A percentile compares a stretch with the other conserved stretches of the same genome.
Conservation (phyloP, 208 protist genomes). For the Leishmania mexicana region DNA sequence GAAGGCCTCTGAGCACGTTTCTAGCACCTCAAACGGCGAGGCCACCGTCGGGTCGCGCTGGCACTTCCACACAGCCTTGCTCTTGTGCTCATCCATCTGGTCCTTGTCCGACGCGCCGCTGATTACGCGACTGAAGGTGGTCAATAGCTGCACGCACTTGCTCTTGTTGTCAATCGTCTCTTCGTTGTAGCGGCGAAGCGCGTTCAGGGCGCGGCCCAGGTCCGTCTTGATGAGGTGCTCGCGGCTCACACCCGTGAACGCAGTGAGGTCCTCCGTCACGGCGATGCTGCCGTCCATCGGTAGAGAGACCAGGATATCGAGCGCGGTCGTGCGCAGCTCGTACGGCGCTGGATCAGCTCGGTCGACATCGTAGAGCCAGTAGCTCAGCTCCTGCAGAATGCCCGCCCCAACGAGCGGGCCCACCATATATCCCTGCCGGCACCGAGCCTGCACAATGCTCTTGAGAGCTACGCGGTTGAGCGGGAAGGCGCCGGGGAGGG, state of each 20-base stretch:
- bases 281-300: constrained; percentile 50
- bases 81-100: constrained; percentile 26
- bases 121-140: constrained; percentile 63
- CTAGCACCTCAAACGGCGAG: constrained; percentile 70
- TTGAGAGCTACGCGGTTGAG: constrained; percentile 60
- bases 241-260: constrained; percentile 65
- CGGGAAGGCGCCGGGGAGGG: constrained; percentile 36
- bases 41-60: constrained; percentile 63
- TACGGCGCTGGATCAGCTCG: constrained; percentile 57
- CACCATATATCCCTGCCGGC: constrained; percentile 43
- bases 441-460: constrained; percentile 47
- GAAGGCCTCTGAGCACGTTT: constrained; percentile 73
- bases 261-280: constrained; percentile 49
- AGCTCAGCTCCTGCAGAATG: constrained; percentile 78
- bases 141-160: constrained; percentile 72
- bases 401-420: constrained; percentile 63
- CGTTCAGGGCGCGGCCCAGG: constrained; percentile 73
- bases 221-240: constrained; percentile 72
- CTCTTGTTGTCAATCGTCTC: constrained; percentile 68
- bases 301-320: constrained; percentile 75
- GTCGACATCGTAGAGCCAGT: constrained; percentile 76
- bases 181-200: constrained; percentile 51
- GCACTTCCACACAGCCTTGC: constrained; percentile 57
- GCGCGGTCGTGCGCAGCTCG: constrained; percentile 71
- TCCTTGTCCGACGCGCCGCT: constrained; percentile 27